Conservation (phyloP, 2,329 filamentous ascomycete genomes). For the Keithomyces neogunnii region DNA sequence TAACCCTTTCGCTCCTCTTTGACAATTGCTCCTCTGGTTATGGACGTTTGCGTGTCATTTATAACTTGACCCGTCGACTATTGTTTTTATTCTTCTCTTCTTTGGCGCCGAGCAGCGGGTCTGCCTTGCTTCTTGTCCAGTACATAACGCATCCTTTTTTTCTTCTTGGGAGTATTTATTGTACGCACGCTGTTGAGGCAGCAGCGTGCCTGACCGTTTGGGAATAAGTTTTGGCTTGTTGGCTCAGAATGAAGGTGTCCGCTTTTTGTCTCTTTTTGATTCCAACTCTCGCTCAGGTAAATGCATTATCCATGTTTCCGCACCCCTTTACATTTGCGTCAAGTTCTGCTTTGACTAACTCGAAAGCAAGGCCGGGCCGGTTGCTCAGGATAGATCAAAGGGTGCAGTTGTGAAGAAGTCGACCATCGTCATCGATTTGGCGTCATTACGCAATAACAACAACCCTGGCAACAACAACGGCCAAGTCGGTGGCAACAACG, state of each 20-base stretch:
- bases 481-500: not conserved
- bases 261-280: slow-evolving; percentile 12
- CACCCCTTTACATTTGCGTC: not conserved
- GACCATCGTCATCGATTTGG: not conserved
- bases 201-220: not conserved
- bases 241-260: slow-evolving; percentile 12
- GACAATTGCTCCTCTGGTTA: not conserved
- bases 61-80: not conserved
- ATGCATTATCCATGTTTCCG: not conserved
- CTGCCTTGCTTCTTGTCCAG: not conserved
- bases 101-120: not conserved
- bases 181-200: not conserved
- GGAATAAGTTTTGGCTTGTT: not conserved
- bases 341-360: not conserved
- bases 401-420: not conserved
- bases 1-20: not conserved
- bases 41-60: not conserved
- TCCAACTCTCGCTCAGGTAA: slow-evolving; percentile 12
- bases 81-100: not conserved
- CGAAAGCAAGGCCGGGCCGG: not conserved
- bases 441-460: not conserved
- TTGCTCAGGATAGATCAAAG: not conserved
- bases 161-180: not conserved
- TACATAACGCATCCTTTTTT: not conserved
- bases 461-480: not conserved